Evolutionary conservation across 208 protist genomes (phyloP).

Genomic region (Trypanosoma lewisi): DNA sequence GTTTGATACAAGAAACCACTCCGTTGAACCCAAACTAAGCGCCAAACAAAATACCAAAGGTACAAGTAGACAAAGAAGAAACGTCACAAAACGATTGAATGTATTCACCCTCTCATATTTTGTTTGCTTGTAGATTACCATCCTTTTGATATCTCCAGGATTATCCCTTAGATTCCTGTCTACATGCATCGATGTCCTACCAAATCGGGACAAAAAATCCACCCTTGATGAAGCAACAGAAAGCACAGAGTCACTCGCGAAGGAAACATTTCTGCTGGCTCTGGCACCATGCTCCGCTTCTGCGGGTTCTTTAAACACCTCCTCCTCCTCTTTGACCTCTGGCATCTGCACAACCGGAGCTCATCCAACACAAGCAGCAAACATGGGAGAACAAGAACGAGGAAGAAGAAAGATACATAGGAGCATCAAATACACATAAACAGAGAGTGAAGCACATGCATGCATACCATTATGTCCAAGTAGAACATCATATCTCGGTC

Average conservation of each 20-base stretch:
- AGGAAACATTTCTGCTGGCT: background rate
- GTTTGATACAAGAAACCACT: constrained; percentile 48
- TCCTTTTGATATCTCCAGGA: constrained; percentile 39
- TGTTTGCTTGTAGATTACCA: constrained; percentile 74
- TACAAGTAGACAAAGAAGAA: constrained; percentile 45
- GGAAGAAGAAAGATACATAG: constrained; percentile 14
- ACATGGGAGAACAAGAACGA: background rate
- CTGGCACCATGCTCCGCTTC: background rate
- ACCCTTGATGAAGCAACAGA: background rate
- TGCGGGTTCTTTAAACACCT: background rate
- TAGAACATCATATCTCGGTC: background rate
- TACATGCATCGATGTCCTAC: constrained; percentile 42
- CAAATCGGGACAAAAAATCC: constrained; percentile 47
- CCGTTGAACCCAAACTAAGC: constrained; percentile 48
- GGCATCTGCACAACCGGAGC: too few relatives aligned
- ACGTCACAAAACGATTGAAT: constrained; percentile 52
- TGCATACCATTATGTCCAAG: background rate
- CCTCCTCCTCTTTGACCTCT: background rate
- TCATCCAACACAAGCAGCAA: too few relatives aligned
- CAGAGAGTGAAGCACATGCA: background rate
- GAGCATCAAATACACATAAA: too few relatives aligned
- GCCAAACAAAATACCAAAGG: constrained; percentile 40
- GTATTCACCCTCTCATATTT: constrained; percentile 77
- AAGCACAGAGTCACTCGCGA: background rate
- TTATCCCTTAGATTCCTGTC: constrained; percentile 27